Conservation (phyloP, 345 rosid species). For the Citrus hindsii region DNA sequence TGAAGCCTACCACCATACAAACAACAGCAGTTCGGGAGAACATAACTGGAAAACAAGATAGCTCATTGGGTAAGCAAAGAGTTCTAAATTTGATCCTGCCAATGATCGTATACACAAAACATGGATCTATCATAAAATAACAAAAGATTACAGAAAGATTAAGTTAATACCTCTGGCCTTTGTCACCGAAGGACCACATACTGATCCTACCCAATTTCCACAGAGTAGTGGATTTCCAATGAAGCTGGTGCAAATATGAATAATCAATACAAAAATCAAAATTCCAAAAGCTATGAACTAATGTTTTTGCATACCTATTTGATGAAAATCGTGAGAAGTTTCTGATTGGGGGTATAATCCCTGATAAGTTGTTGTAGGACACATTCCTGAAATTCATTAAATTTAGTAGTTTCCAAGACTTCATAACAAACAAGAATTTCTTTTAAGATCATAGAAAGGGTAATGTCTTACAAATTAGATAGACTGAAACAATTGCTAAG, state of each 20-base stretch:
- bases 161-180: conserved; percentile 51
- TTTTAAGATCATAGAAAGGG: background rate
- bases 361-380: conserved; percentile 84
- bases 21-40: conserved; percentile 60
- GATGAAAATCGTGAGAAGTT: conserved; percentile 71
- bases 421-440: background rate
- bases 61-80: background rate
- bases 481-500: conserved; percentile 81
- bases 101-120: background rate
- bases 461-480: conserved; percentile 43
- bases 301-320: conserved; percentile 40
- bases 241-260: conserved; percentile 40
- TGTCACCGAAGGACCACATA: conserved; percentile 49
- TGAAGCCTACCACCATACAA: conserved; percentile 59
- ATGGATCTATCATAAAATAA: background rate
- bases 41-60: conserved; percentile 23
- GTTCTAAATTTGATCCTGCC: background rate
- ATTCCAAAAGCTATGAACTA: background rate
- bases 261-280: background rate
- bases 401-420: background rate
- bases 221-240: conserved; percentile 76
- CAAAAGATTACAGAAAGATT: background rate
- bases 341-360: conserved; percentile 50
- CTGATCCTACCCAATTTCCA: conserved; percentile 81
- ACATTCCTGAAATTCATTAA: conserved; percentile 50